Conservation (phyloP, 2,329 filamentous ascomycete genomes). For the Chrysosporium queenslandicum region DNA sequence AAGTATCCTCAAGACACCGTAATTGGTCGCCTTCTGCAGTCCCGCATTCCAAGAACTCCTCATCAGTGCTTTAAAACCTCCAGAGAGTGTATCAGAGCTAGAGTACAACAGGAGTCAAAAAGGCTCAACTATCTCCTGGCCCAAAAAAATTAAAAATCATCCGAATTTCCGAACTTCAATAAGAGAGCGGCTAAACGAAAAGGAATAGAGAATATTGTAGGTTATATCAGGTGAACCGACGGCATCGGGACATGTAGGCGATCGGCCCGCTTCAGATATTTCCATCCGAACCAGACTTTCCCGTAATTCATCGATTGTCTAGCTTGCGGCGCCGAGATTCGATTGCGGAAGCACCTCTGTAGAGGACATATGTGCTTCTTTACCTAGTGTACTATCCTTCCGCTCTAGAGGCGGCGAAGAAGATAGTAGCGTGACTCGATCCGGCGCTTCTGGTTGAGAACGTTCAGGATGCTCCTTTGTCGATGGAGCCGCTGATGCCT, state of each 20-base stretch:
- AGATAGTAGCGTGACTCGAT: neutral
- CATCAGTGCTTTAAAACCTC: conserved; percentile 1
- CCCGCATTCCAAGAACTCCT: conserved; percentile 2
- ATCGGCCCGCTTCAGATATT: neutral
- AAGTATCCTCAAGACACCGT: neutral
- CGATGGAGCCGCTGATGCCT: neutral
- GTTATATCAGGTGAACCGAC: neutral
- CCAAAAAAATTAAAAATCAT: neutral
- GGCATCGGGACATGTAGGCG: neutral
- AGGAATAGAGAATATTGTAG: neutral
- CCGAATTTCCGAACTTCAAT: neutral
- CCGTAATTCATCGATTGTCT: neutral
- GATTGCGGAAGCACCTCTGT: conserved; percentile 10
- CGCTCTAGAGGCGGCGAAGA: conserved; percentile 2
- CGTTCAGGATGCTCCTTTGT: neutral
- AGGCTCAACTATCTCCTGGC: neutral
- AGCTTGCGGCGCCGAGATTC: conserved; percentile 1
- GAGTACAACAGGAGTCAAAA: neutral
- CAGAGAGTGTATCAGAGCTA: neutral
- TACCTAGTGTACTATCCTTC: conserved; percentile 7
- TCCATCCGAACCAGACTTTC: neutral
- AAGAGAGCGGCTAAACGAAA: neutral
- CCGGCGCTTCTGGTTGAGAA: neutral
- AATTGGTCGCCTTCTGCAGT: neutral
- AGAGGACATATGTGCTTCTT: conserved; percentile 12